Conservation (phyloP, 2,329 filamentous ascomycete genomes). For the Alternaria panax region DNA sequence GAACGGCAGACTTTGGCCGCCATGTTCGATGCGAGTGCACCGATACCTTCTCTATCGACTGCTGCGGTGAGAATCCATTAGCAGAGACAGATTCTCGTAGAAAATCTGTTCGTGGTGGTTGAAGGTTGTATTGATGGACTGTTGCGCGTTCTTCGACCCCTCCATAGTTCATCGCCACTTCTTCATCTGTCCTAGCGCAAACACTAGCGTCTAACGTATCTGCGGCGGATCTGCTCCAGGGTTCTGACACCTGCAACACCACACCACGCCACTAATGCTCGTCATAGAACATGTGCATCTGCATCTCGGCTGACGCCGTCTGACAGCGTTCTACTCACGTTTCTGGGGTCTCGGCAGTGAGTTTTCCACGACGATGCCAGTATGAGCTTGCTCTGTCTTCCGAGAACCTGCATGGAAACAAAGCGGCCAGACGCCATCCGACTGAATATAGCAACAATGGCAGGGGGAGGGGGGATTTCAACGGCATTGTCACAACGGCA, state of each 20-base stretch:
- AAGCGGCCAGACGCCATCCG: conserved; percentile 20
- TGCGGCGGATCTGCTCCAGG: conserved; percentile 30
- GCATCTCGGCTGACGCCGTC: conserved; percentile 13
- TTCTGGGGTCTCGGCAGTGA: conserved; percentile 15
- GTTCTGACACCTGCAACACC: conserved; percentile 28
- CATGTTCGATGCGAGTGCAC: not conserved
- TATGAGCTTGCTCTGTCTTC: conserved; percentile 17
- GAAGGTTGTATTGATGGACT: not conserved
- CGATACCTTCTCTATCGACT: not conserved
- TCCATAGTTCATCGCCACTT: conserved; percentile 19
- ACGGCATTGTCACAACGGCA: conserved; percentile 11
- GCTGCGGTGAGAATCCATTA: not conserved
- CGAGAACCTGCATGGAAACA: conserved; percentile 16
- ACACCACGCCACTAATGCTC: conserved; percentile 18
- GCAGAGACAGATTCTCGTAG: not conserved
- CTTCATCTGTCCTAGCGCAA: conserved; percentile 15
- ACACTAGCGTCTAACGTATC: conserved; percentile 25
- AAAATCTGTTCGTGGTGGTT: not conserved
- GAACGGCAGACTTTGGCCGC: conserved; percentile 17
- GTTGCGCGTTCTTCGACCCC: not conserved
- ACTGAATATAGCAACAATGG: conserved; percentile 1
- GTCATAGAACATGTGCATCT: conserved; percentile 7
- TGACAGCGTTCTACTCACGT: conserved; percentile 11
- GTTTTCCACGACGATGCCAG: conserved; percentile 23
- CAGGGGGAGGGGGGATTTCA: conserved; percentile 4